phyloP scores from a whole-genome alignment of 1,284 basidiomycete species.

The Tylopilus orsonianus region DNA sequence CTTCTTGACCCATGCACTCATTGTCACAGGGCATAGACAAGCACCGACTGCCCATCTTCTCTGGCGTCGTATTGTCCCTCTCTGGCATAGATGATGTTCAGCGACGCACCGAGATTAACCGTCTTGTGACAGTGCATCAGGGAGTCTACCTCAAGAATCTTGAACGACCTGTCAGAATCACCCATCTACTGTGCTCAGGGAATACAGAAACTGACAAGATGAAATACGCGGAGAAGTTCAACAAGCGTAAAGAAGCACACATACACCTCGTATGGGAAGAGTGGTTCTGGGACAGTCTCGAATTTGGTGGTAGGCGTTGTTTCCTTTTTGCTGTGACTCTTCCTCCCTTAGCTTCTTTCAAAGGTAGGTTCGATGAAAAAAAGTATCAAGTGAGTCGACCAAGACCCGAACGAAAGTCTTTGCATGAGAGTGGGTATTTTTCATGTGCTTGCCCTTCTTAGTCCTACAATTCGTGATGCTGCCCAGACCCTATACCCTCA shows the following conservation, averaged over 20 bases:
- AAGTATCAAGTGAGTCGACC: conserved; percentile 59
- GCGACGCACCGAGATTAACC: conserved; percentile 56
- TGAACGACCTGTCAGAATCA: conserved; percentile 66
- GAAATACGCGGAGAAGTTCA: conserved; percentile 67
- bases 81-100: conserved; percentile 64
- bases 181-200: conserved; percentile 61
- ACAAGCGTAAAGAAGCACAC: conserved; percentile 57
- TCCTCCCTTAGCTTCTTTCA: not conserved
- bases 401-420: conserved; percentile 50
- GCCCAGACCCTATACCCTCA: conserved; percentile 18
- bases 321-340: not conserved
- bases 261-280: conserved; percentile 80
- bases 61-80: conserved; percentile 57
- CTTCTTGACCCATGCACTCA: conserved; percentile 25
- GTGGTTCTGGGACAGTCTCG: conserved; percentile 81
- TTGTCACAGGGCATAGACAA: conserved; percentile 46
- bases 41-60: conserved; percentile 67
- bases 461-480: conserved; percentile 6
- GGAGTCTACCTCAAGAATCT: conserved; percentile 62
- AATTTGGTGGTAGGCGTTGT: conserved; percentile 54
- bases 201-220: conserved; percentile 61
- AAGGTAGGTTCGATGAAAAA: conserved; percentile 51
- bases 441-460: not conserved
- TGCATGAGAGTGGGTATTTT: conserved; percentile 32
- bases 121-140: conserved; percentile 49